These are phyloP conservation scores for Mycoemilia scoparia DNA, from an alignment of 192 early-diverging fungal genomes.

Conservation along the genomic window DNA sequence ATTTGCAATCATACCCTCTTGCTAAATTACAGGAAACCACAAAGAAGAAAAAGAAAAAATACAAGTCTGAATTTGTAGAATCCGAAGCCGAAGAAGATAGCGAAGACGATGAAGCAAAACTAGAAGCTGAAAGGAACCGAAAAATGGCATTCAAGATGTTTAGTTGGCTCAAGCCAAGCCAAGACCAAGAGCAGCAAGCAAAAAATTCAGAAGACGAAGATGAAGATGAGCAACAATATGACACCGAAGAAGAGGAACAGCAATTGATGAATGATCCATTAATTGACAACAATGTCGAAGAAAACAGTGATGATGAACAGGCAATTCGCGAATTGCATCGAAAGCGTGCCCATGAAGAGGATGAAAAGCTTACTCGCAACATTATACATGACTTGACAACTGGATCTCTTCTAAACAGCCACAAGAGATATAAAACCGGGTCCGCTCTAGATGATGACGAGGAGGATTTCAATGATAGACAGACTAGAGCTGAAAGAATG, in stretches of 20 bases:
- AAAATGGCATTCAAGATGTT: too few species aligned
- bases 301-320: slow-evolving; percentile 8
- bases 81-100: slow-evolving; percentile 27
- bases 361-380: slow-evolving; percentile 15
- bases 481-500: slow-evolving; percentile 22
- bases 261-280: slow-evolving; percentile 20
- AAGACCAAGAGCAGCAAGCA: not conserved
- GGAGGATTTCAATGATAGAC: slow-evolving; percentile 22
- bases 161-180: slow-evolving; percentile 17
- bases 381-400: slow-evolving; percentile 20
- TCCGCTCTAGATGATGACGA: slow-evolving; percentile 14
- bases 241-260: slow-evolving; percentile 17
- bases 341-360: slow-evolving; percentile 14
- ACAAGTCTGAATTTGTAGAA: slow-evolving; percentile 23
- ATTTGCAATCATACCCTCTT: slow-evolving; percentile 3
- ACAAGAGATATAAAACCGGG: not conserved
- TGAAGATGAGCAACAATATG: slow-evolving; percentile 13
- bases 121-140: slow-evolving; percentile 1
- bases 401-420: slow-evolving; percentile 9
- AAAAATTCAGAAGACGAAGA: slow-evolving; percentile 5
- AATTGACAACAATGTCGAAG: slow-evolving; percentile 13
- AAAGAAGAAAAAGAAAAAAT: not conserved
- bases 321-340: slow-evolving; percentile 19
- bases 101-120: slow-evolving; percentile 12
- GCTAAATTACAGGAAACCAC: not conserved